Percentiles rank a stretch among this genome's conserved stretches.
phyloP scores from a whole-genome alignment of 306 rosid genomes.

The Pueraria montana region DNA sequence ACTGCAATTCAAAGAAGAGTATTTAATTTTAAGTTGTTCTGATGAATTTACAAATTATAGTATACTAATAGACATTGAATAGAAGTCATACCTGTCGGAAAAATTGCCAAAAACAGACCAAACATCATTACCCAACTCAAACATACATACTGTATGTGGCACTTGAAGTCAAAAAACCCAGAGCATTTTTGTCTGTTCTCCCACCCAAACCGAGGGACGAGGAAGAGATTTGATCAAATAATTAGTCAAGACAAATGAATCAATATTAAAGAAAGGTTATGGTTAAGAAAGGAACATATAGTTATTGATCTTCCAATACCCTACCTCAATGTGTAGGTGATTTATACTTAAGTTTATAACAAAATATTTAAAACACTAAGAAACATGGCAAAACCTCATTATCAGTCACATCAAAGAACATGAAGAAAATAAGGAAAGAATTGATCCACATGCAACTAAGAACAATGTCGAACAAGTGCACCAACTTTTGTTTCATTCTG shows the following conservation, averaged over 20 bases:
- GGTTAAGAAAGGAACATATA: neutral
- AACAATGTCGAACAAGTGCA: neutral
- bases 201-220: constrained; percentile 15
- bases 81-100: constrained; percentile 72
- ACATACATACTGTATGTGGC: constrained; percentile 92
- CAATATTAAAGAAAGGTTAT: neutral
- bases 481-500: constrained; percentile 17
- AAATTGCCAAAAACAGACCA: constrained; percentile 78
- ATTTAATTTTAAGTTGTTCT: constrained; percentile 32
- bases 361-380: constrained; percentile 14
- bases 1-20: constrained; percentile 63
- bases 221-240: constrained; percentile 37
- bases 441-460: neutral
- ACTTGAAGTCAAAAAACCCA: constrained; percentile 84
- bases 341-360: neutral
- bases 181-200: constrained; percentile 77
- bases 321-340: constrained; percentile 6
- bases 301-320: neutral
- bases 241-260: constrained; percentile 27
- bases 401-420: constrained; percentile 3
- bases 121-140: constrained; percentile 87
- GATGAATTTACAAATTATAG: neutral
- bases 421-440: neutral
- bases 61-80: constrained; percentile 13
- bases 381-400: constrained; percentile 6